Conservation (phyloP, 2,329 filamentous ascomycete species). For the Botrytis squamosa region DNA sequence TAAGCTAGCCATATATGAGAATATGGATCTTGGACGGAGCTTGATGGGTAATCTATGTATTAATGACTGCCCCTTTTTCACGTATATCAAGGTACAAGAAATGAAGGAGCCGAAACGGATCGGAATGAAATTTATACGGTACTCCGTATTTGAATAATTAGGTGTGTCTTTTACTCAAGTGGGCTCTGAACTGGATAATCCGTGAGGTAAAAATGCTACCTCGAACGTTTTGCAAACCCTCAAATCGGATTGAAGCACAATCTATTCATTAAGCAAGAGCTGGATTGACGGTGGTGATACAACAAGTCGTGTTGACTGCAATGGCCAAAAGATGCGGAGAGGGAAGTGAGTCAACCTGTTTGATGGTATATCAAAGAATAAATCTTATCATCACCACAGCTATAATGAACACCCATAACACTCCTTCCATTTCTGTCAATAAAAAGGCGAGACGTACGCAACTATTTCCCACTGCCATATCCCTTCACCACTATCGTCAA, state of each 20-base stretch:
- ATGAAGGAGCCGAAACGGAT: background rate
- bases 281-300: background rate
- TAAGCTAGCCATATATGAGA: background rate
- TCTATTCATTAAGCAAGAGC: background rate
- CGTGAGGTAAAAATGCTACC: background rate
- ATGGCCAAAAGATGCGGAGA: too few relatives aligned
- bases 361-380: background rate
- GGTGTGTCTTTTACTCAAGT: background rate
- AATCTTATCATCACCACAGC: rapidly evolving
- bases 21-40: too few relatives aligned
- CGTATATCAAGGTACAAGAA: background rate
- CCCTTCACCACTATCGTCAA: background rate
- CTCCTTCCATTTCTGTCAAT: background rate
- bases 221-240: background rate
- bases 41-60: background rate
- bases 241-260: background rate
- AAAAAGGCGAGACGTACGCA: background rate
- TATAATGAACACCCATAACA: background rate
- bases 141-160: background rate
- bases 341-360: too few relatives aligned
- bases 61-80: background rate
- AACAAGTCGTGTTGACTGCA: too few relatives aligned
- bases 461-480: too few relatives aligned
- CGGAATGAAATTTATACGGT: background rate
- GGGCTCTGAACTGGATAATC: background rate